These are phyloP conservation scores for Vickermania ingenoplastis DNA, from an alignment of 208 protist species.

Conservation along the genomic window DNA sequence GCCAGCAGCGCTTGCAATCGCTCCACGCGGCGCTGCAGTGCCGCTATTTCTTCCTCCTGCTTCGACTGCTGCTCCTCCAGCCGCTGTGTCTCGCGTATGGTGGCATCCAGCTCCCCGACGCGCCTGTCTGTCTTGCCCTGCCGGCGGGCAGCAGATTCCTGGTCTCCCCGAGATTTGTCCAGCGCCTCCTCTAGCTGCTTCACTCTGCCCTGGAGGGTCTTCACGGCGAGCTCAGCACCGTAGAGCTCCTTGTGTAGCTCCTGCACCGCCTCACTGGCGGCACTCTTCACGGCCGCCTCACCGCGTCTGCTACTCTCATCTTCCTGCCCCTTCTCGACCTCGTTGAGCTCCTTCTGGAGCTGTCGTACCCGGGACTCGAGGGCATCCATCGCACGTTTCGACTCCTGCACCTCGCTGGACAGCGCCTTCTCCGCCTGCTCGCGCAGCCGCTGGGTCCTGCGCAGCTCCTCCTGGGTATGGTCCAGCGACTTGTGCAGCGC, in stretches of 20 bases:
- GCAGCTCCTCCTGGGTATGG: background rate
- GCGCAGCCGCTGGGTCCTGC: background rate
- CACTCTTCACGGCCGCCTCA: background rate
- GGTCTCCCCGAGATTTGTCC: too few relatives aligned
- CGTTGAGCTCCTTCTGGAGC: background rate
- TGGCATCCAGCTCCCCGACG: background rate
- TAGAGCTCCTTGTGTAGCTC: background rate
- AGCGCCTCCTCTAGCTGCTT: background rate
- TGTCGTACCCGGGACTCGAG: background rate
- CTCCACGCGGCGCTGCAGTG: background rate
- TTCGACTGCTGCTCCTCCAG: background rate
- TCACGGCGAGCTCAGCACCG: background rate
- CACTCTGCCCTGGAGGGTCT: background rate
- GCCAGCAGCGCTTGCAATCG: too few relatives aligned
- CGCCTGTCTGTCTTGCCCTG: too few relatives aligned
- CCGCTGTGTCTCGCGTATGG: background rate
- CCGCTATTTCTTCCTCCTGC: background rate
- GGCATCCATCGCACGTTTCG: background rate
- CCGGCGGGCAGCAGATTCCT: too few relatives aligned
- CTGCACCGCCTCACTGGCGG: background rate
- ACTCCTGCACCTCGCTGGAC: background rate
- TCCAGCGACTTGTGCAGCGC: background rate
- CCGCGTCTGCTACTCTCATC: too few relatives aligned
- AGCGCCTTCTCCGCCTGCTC: background rate
- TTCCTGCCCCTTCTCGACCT: background rate